Evolutionary conservation across 768 basidiomycete species (phyloP).

Genomic region (Pilatotrama ljubarskyi): DNA sequence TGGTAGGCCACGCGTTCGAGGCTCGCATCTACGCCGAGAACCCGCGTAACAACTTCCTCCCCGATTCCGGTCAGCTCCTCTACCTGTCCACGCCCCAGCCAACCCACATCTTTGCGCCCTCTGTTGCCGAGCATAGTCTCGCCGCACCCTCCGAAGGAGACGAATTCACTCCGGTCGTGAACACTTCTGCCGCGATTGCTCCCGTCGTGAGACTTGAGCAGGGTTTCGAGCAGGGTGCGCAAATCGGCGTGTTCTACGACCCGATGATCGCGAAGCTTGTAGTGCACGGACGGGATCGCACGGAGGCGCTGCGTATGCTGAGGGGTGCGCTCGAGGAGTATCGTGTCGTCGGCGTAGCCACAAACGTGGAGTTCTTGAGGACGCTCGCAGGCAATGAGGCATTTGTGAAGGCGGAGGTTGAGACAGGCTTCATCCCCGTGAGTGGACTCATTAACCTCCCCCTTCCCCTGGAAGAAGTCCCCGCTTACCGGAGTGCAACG

Average conservation of each 20-base stretch:
- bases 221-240: slow-evolving; percentile 77
- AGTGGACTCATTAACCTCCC: slow-evolving; percentile 15
- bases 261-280: slow-evolving; percentile 93
- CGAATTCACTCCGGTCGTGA: slow-evolving; percentile 22
- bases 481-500: no score
- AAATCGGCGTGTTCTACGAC: slow-evolving; percentile 88
- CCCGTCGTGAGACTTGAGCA: slow-evolving; percentile 85
- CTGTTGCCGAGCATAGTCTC: slow-evolving; percentile 33
- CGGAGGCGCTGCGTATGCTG: slow-evolving; percentile 80
- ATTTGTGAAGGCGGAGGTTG: slow-evolving; percentile 79
- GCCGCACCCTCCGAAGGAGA: background rate
- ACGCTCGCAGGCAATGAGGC: slow-evolving; percentile 73
- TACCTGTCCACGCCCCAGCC: slow-evolving; percentile 80
- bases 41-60: slow-evolving; percentile 89
- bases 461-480: background rate
- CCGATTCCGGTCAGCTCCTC: slow-evolving; percentile 81
- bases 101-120: slow-evolving; percentile 66
- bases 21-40: slow-evolving; percentile 96
- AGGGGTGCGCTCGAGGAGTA: slow-evolving; percentile 84
- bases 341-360: slow-evolving; percentile 86
- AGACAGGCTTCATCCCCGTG: slow-evolving; percentile 91
- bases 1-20: slow-evolving; percentile 92
- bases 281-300: slow-evolving; percentile 81
- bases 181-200: slow-evolving; percentile 32
- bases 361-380: slow-evolving; percentile 88